Evolutionary conservation across 495 filamentous ascomycete genomes (phyloP).

Genomic region (Podospora sp.): DNA sequence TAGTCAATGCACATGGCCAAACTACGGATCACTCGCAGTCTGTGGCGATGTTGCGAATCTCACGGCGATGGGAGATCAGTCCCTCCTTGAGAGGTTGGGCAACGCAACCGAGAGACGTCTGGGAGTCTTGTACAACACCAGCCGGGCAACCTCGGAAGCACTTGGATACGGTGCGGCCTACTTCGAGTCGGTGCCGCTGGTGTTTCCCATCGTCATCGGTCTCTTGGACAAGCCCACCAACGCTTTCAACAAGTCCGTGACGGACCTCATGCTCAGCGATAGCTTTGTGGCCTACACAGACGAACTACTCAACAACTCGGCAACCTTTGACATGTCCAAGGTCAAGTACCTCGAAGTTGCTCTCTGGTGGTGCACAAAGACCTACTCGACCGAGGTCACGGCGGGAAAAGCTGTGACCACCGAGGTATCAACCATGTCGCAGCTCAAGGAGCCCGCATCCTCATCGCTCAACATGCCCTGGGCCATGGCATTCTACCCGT

Average conservation of each 20-base stretch:
- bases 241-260: conserved; percentile 24
- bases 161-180: conserved; percentile 10
- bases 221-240: conserved; percentile 15
- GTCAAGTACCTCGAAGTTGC: conserved; percentile 26
- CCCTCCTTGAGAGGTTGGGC: conserved; percentile 9
- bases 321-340: conserved; percentile 11
- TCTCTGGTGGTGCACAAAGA: conserved; percentile 28
- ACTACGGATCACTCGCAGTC: conserved; percentile 47
- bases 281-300: conserved; percentile 27
- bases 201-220: conserved; percentile 22
- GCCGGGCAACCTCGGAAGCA: conserved; percentile 4
- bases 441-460: background rate
- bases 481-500: conserved; percentile 18
- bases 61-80: conserved; percentile 17
- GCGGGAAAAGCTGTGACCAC: conserved; percentile 8
- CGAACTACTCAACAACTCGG: conserved; percentile 19
- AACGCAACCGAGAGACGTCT: conserved; percentile 16
- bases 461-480: conserved; percentile 18
- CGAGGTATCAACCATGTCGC: conserved; percentile 7
- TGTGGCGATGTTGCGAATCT: conserved; percentile 46
- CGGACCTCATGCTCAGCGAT: conserved; percentile 20
- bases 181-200: background rate
- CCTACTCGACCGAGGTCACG: conserved; percentile 18
- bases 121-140: conserved; percentile 12
- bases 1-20: conserved; percentile 47